phyloP scores from a whole-genome alignment of 2,329 filamentous ascomycete genomes.

The Albifimbria verrucaria region DNA sequence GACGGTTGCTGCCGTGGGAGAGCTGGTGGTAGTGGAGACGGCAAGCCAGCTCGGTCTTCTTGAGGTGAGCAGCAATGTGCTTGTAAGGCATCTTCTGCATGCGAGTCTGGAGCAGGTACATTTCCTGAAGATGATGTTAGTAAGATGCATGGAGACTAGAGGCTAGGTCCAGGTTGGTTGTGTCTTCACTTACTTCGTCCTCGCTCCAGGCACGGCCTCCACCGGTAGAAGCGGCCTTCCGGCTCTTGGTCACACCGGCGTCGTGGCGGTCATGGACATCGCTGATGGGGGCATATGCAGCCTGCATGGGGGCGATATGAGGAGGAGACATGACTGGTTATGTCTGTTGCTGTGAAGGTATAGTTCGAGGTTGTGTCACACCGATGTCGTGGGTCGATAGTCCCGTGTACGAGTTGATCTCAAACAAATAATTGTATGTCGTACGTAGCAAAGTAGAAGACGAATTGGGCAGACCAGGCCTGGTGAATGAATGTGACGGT shows the following conservation, averaged over 20 bases:
- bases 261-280: conserved; percentile 57
- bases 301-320: conserved; percentile 41
- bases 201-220: conserved; percentile 82
- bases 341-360: conserved; percentile 11
- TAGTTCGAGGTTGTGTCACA: neutral
- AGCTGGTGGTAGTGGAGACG: conserved; percentile 85
- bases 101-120: conserved; percentile 78
- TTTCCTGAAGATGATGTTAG: conserved; percentile 54
- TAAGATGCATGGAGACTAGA: conserved; percentile 1
- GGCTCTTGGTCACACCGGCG: conserved; percentile 60
- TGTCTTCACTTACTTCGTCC: conserved; percentile 70
- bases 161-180: too few species aligned
- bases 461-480: conserved; percentile 3
- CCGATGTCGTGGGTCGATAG: neutral
- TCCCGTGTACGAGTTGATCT: too few species aligned
- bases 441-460: neutral
- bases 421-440: neutral
- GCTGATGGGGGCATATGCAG: conserved; percentile 47
- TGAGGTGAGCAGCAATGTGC: conserved; percentile 79
- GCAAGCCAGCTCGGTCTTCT: conserved; percentile 85
- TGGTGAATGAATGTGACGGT: conserved; percentile 3
- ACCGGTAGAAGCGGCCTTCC: conserved; percentile 67
- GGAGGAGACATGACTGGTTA: conserved; percentile 45
- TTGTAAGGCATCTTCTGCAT: conserved; percentile 90
- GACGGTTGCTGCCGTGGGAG: conserved; percentile 76